Base-by-base conservation (phyloP, 139 green algal genomes). In the Marvania coccoides region DNA sequence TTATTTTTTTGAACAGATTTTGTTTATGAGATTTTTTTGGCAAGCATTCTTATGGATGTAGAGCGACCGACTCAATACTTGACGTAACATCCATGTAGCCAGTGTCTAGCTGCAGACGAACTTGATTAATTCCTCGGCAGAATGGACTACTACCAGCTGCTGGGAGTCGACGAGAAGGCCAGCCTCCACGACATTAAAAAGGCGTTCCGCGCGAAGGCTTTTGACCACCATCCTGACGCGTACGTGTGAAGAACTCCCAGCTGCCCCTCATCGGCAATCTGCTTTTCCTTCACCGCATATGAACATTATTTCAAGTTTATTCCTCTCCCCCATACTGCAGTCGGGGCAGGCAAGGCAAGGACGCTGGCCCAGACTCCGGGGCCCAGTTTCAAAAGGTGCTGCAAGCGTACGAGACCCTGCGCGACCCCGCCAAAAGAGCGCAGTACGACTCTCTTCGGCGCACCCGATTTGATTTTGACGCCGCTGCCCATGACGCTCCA, bases 221-320 rank as follows among this genome's bases (percentile, higher is more conserved):
- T 75, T 29, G 31, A 74, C 23, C 47, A 61, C 33, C 72, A 79
- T 36, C 72, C 72, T 5, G 72, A 79, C 45, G 58, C 33, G 63
- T 73, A 53, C 40, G 71, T 39, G n/a, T 10, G 15, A 24, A 2
- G 2, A 26, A 38, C n/a, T n/a, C n/a, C n/a, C n/a, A n/a, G n/a
- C n/a, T n/a, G n/a, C n/a, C n/a, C n/a, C n/a, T n/a, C n/a, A n/a
- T n/a, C n/a, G n/a, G n/a, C n/a, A n/a, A n/a, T n/a, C n/a, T n/a
- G n/a, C n/a, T n/a, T n/a, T n/a, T n/a, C n/a, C n/a, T n/a, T n/a
- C n/a, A n/a, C n/a, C n/a, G n/a, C n/a, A n/a, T n/a, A n/a, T n/a
- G n/a, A n/a, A n/a, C n/a, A n/a, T n/a, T n/a, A n/a, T n/a, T 51
- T 51, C 42, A 51, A 51, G 19, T 51, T 51, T 51, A 19, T 51